Evolutionary conservation across 768 basidiomycete genomes (phyloP).

Genomic region (Mycena vitilis): DNA sequence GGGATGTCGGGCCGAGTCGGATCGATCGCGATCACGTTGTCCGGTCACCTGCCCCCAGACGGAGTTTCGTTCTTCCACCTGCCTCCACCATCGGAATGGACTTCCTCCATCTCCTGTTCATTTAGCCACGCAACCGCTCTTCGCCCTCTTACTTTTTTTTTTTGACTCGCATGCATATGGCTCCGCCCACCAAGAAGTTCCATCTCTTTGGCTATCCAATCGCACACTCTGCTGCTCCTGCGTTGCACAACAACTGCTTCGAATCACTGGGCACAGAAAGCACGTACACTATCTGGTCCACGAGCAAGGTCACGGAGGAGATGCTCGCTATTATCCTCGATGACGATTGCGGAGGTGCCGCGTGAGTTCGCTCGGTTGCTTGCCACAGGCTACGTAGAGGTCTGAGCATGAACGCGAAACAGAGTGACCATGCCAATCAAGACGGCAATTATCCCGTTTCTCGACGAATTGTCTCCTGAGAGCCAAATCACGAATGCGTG

Average conservation of each 20-base stretch:
- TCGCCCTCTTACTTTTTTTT: not conserved
- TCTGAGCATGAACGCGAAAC: not conserved
- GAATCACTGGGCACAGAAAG: slow-evolving; percentile 39
- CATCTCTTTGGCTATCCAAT: slow-evolving; percentile 51
- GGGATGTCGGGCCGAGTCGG: no score
- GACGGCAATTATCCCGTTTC: slow-evolving; percentile 45
- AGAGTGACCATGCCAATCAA: slow-evolving; percentile 54
- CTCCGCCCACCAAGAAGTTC: slow-evolving; percentile 26
- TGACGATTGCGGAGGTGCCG: slow-evolving; percentile 47
- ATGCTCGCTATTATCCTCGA: slow-evolving; percentile 40
- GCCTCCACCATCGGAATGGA: not conserved
- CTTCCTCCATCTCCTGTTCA: not conserved
- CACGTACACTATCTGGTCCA: slow-evolving; percentile 46
- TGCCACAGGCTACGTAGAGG: not conserved
- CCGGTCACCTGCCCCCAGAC: not conserved
- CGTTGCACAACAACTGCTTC: slow-evolving; percentile 48
- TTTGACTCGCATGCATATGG: not conserved
- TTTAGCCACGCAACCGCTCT: not conserved
- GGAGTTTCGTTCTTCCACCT: not conserved
- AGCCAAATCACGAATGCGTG: slow-evolving; percentile 46
- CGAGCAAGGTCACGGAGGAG: slow-evolving; percentile 46
- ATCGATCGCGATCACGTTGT: not conserved
- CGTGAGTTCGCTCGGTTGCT: slow-evolving; percentile 37
- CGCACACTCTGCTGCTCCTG: slow-evolving; percentile 48
- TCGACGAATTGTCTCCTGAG: slow-evolving; percentile 49